Conservation (phyloP, 108 stramenopile genomes). For the Cylindrotheca closterium region DNA sequence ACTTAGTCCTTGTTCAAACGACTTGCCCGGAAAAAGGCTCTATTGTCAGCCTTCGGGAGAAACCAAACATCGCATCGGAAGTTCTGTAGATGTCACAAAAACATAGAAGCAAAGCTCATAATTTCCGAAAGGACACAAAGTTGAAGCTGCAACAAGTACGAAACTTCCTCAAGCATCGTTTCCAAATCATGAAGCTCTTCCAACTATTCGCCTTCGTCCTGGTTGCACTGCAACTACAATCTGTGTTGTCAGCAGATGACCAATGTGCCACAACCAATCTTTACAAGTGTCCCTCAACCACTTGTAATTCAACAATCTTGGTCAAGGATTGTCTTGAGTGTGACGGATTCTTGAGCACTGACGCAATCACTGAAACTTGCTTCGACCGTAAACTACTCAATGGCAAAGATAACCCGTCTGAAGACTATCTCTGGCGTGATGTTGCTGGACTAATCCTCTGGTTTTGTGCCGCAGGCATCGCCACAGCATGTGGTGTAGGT, state of each 20-base stretch:
- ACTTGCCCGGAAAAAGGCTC: no score
- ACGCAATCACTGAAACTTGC: slow-evolving; percentile 36
- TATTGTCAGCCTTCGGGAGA: no score
- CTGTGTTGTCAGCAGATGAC: not conserved
- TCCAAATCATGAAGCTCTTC: not conserved
- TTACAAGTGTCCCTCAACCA: slow-evolving; percentile 17
- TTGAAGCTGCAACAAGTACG: not conserved
- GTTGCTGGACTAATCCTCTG: slow-evolving; percentile 61
- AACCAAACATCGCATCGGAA: no score
- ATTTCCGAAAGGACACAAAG: not conserved
- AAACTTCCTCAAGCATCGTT: not conserved
- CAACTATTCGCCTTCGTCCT: not conserved
- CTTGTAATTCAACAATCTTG: slow-evolving; percentile 14
- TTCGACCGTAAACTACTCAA: slow-evolving; percentile 60
- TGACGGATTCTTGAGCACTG: slow-evolving; percentile 36
- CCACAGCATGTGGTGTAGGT: slow-evolving; percentile 71
- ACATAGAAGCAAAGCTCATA: not conserved
- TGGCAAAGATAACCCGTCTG: slow-evolving; percentile 41
- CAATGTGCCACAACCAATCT: not conserved
- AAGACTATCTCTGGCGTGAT: slow-evolving; percentile 59
- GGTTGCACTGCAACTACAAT: not conserved
- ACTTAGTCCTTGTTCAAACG: no score
- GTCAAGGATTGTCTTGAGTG: slow-evolving; percentile 40
- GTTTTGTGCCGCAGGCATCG: slow-evolving; percentile 58
- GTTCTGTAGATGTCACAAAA: not conserved